These are phyloP conservation scores for Nitzschia inconspicua DNA, from an alignment of 108 stramenopile genomes.

Conservation along the genomic window DNA sequence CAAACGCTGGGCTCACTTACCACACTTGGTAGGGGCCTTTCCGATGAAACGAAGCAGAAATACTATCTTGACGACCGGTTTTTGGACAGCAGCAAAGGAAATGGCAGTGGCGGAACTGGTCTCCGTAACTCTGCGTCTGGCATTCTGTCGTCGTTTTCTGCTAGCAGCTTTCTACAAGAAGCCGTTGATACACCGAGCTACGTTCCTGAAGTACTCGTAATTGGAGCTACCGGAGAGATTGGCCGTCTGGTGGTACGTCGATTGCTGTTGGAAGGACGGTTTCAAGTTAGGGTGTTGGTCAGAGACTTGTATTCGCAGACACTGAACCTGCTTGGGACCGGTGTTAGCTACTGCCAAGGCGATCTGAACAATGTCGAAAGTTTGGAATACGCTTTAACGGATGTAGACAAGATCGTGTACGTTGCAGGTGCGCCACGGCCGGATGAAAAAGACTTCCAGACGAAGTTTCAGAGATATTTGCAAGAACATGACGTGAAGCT, in stretches of 20 bases:
- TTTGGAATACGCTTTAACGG: conserved; percentile 88
- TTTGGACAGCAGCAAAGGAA: conserved; percentile 3
- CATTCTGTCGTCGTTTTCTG: neutral
- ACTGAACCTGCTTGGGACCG: conserved; percentile 81
- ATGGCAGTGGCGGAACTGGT: neutral
- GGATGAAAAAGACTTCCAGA: conserved; percentile 50
- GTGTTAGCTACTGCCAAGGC: conserved; percentile 89
- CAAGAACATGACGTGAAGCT: conserved; percentile 21
- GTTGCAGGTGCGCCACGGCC: conserved; percentile 62
- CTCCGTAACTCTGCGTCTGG: neutral
- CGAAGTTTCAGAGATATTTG: conserved; percentile 33
- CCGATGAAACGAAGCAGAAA: conserved; percentile 33
- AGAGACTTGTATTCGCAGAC: conserved; percentile 88
- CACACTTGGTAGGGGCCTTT: conserved; percentile 22
- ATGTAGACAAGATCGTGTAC: conserved; percentile 89
- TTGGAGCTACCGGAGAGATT: conserved; percentile 84
- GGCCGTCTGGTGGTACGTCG: conserved; percentile 84
- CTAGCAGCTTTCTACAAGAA: neutral
- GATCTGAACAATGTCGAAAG: conserved; percentile 81
- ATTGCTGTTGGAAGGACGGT: conserved; percentile 65
- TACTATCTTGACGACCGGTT: conserved; percentile 62
- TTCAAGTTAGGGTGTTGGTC: conserved; percentile 84
- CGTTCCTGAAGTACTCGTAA: conserved; percentile 83
- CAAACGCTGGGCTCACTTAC: conserved; percentile 47
- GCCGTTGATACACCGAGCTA: conserved; percentile 34